These are phyloP conservation scores for Hymenoscyphus albidus DNA, from an alignment of 2,329 filamentous ascomycete genomes.

Conservation along the genomic window DNA sequence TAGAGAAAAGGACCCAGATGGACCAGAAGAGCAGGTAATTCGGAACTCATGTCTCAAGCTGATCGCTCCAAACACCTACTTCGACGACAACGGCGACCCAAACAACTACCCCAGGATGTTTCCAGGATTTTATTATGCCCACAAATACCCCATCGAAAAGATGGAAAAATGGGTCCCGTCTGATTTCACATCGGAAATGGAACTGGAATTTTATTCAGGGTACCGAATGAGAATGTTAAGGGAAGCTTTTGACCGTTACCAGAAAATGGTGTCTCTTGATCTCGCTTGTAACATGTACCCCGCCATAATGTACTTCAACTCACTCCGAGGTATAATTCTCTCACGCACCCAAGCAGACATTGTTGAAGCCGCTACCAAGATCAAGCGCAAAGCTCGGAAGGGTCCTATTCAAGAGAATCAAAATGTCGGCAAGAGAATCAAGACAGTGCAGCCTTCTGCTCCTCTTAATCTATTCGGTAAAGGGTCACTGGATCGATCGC, in stretches of 20 bases:
- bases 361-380: constrained; percentile 7
- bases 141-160: constrained; percentile 22
- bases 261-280: not conserved
- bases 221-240: constrained; percentile 33
- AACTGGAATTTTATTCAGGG: constrained; percentile 25
- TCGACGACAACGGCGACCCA: constrained; percentile 2
- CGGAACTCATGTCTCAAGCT: constrained; percentile 4
- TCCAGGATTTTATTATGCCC: constrained; percentile 17
- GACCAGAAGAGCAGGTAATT: constrained; percentile 6
- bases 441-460: constrained; percentile 10
- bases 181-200: constrained; percentile 23
- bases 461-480: not conserved
- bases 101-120: constrained; percentile 10
- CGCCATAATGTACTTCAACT: constrained; percentile 17
- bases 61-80: constrained; percentile 4
- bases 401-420: constrained; percentile 23
- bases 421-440: constrained; percentile 27
- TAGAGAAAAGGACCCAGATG: constrained; percentile 5
- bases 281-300: constrained; percentile 12
- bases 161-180: constrained; percentile 24
- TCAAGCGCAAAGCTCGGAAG: constrained; percentile 23
- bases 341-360: constrained; percentile 8
- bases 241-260: constrained; percentile 25
- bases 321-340: constrained; percentile 20
- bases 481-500: not conserved